Evolutionary conservation across 176 grass and related monocot genomes (phyloP), one percentile per base, ranked within the genome.

Genomic region (Thalia dealbata): DNA sequence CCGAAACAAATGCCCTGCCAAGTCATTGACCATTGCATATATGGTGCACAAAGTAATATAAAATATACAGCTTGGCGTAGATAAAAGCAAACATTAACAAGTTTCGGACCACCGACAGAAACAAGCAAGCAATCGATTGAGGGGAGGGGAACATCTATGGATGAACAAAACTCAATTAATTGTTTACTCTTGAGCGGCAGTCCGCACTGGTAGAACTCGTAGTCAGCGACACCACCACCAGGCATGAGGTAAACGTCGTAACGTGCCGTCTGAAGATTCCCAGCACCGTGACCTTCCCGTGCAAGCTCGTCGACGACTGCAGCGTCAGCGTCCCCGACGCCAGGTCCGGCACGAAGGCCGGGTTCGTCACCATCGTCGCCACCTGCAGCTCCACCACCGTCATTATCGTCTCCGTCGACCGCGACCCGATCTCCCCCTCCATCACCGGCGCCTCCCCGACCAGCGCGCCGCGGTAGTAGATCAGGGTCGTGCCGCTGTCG

Each of bases 381-480:
- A 77, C 73, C 50, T 89, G 67, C 29, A 96, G 84, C 26, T 64
- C 72, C 27, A 82, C 74, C 6, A 12, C 21, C 19, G 82, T 78
- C n/a, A 25, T 78, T 1, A 96, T 18, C 14, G 3, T n/a, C 54
- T 61, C 55, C 77, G 62, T 92, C 3, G 80, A 3, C 48, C 24
- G 70, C 42, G 78, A 78, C 0, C 46, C 28, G 35, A 96, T 1
- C 72, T 69, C 73, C 2, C 89, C 89, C 1, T 62, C 80, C 1
- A 82, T 78, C 29, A 92, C 78, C 46, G 79, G 73, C 10, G 84
- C 70, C 61, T 67, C 7, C 0, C 89, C 92, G 0, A 96, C 89
- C 3, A 66, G 28, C 25, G 64, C 72, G 4, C 86, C 92, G 71
- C 72, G 92, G 80, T 96, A 96, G 58, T 73, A 85, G 54, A 96